Percentiles rank a stretch among this genome's conserved stretches.
These are phyloP conservation scores for Curvularia sp. DNA, from an alignment of 2,329 filamentous ascomycete species.

Conservation along the genomic window DNA sequence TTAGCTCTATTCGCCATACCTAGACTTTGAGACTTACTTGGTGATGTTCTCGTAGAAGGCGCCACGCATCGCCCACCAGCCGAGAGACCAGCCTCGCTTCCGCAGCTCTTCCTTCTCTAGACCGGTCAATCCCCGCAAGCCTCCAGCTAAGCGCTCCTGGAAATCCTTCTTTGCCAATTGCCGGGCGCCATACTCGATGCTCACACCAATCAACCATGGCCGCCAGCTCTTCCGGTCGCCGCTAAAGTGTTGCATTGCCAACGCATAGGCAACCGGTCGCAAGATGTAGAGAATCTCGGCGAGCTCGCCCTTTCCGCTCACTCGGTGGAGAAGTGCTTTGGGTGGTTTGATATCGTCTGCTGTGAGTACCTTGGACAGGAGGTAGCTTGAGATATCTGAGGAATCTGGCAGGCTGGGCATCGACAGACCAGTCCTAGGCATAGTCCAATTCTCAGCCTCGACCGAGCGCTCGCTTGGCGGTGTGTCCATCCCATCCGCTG, in stretches of 20 bases:
- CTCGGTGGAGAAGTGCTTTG: constrained; percentile 80
- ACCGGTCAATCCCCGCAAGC: constrained; percentile 77
- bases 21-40: constrained; percentile 54
- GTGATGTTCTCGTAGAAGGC: constrained; percentile 95
- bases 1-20: constrained; percentile 23
- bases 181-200: constrained; percentile 85
- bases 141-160: constrained; percentile 68
- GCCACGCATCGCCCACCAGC: constrained; percentile 97
- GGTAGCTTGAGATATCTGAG: constrained; percentile 83
- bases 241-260: constrained; percentile 77
- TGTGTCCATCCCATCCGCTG: constrained; percentile 57
- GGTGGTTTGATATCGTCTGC: constrained; percentile 97
- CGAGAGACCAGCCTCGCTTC: constrained; percentile 86
- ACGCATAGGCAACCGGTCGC: constrained; percentile 83
- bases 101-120: constrained; percentile 89
- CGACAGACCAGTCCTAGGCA: constrained; percentile 91
- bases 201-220: constrained; percentile 87
- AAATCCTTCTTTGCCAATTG: constrained; percentile 77
- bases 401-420: constrained; percentile 83
- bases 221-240: constrained; percentile 82
- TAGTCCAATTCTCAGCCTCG: constrained; percentile 70
- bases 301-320: constrained; percentile 74
- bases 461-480: constrained; percentile 51
- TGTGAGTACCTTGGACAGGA: constrained; percentile 87
- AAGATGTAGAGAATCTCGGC: constrained; percentile 94